Conservation (phyloP, 208 protist genomes). For the Trypanosomatidae sp. region DNA sequence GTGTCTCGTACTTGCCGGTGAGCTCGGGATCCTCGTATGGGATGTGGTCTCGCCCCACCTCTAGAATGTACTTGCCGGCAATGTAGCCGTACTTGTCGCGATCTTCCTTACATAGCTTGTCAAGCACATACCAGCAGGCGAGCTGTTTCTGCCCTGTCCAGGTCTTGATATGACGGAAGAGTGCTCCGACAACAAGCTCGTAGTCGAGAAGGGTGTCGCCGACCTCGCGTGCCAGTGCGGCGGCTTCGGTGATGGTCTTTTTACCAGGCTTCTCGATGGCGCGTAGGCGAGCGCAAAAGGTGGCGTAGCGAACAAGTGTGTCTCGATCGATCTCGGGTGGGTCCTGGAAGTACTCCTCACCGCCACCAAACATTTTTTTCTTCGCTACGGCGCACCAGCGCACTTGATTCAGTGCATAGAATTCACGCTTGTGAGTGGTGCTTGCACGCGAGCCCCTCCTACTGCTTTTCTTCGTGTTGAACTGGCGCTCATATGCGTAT, state of each 20-base stretch:
- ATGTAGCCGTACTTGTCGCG: conserved; percentile 85
- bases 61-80: conserved; percentile 85
- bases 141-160: conserved; percentile 86
- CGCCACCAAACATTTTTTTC: conserved; percentile 84
- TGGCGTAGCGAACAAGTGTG: conserved; percentile 71
- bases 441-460: not conserved
- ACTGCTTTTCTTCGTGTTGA: not conserved
- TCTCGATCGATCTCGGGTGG: conserved; percentile 80
- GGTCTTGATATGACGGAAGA: conserved; percentile 91
- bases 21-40: conserved; percentile 85
- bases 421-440: not conserved
- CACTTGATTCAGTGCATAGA: not conserved
- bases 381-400: not conserved
- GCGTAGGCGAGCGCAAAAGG: conserved; percentile 75
- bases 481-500: not conserved
- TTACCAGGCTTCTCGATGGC: conserved; percentile 75
- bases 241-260: conserved; percentile 55
- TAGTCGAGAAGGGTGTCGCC: conserved; percentile 67
- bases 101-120: conserved; percentile 90
- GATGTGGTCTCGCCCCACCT: conserved; percentile 88
- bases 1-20: conserved; percentile 81
- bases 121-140: conserved; percentile 90
- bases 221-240: conserved; percentile 66
- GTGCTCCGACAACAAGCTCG: conserved; percentile 82
- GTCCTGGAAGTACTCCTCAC: conserved; percentile 90